Percentiles rank a stretch among this genome's conserved stretches.
Conservation (phyloP, 257 asterid genomes). For the Fraxinus quadrangulata region DNA sequence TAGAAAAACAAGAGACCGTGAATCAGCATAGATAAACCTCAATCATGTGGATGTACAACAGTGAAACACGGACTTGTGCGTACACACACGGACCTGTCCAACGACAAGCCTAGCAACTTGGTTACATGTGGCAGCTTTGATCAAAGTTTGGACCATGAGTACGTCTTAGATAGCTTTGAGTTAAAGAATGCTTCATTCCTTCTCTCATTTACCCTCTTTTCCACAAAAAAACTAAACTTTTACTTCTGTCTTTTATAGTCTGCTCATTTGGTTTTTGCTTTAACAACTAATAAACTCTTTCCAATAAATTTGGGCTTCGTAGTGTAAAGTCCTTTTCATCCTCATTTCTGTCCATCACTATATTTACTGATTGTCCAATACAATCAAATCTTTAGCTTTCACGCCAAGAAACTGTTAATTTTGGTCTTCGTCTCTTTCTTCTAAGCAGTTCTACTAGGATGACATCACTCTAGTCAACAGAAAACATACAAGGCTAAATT, state of each 20-base stretch:
- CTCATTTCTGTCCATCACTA: neutral
- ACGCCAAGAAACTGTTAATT: neutral
- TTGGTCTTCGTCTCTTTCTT: neutral
- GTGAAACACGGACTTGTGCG: neutral
- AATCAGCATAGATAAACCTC: slow-evolving; percentile 8
- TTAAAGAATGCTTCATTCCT: neutral
- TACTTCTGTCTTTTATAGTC: neutral
- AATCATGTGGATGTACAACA: neutral
- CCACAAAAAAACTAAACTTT: neutral
- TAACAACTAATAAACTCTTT: neutral
- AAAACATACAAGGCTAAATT: neutral
- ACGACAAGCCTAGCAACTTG: neutral
- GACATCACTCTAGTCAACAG: neutral
- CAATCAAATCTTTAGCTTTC: neutral
- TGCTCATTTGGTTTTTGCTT: neutral
- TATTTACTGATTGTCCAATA: neutral
- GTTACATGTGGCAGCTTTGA: neutral
- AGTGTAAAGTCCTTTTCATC: neutral
- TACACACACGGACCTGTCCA: neutral
- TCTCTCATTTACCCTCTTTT: neutral
- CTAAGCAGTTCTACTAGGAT: neutral
- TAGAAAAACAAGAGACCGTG: slow-evolving; percentile 28
- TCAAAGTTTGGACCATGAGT: neutral
- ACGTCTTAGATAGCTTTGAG: neutral
- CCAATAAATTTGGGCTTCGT: neutral